Conservation (phyloP, 2,329 filamentous ascomycete genomes). For the Aspergillus aculeatinus region DNA sequence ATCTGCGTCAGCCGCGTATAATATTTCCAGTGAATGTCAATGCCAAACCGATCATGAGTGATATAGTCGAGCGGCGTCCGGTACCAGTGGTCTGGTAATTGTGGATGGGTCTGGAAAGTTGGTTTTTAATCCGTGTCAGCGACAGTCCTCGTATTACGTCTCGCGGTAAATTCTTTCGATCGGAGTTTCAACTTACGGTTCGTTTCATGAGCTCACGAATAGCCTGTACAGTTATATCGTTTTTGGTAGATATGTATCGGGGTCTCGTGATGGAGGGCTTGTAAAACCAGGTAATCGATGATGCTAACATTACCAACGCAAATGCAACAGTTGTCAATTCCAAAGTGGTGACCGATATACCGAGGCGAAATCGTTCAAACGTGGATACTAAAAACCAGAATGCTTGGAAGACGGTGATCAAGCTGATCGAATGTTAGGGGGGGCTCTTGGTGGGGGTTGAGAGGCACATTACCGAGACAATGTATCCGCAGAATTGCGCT, state of each 20-base stretch:
- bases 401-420: too few relatives aligned
- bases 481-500: too few relatives aligned
- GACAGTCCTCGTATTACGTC: too few relatives aligned
- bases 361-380: too few relatives aligned
- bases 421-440: too few relatives aligned
- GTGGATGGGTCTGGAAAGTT: slow-evolving; percentile 1
- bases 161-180: too few relatives aligned
- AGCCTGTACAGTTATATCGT: neutral
- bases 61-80: slow-evolving; percentile 2
- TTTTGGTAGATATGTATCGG: neutral
- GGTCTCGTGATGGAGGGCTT: slow-evolving; percentile 5
- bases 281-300: slow-evolving; percentile 2
- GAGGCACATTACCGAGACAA: too few relatives aligned
- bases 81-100: slow-evolving; percentile 1
- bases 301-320: slow-evolving; percentile 4
- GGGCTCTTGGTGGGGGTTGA: too few relatives aligned
- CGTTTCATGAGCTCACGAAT: neutral
- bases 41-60: slow-evolving; percentile 1
- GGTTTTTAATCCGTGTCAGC: too few relatives aligned
- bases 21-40: slow-evolving; percentile 4
- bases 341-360: slow-evolving; percentile 1
- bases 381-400: too few relatives aligned
- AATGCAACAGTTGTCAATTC: slow-evolving; percentile 5
- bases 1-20: slow-evolving; percentile 3
- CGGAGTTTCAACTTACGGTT: too few relatives aligned